These are phyloP conservation scores for Dictyostelium purpureum DNA, from an alignment of 78 protist species.

Conservation along the genomic window DNA sequence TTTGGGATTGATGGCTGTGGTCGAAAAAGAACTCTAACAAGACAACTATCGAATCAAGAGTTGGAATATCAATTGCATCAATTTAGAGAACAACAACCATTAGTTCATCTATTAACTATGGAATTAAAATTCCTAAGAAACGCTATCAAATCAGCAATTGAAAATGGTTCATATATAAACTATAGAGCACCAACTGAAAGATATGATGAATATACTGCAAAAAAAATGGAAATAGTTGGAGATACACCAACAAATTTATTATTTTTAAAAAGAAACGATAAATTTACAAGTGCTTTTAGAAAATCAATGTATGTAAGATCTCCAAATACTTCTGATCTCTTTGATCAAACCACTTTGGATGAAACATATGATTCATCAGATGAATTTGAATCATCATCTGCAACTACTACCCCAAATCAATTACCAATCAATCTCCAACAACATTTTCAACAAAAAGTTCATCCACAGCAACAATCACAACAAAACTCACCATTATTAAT, in stretches of 20 bases:
- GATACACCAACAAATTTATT: conserved; percentile 42
- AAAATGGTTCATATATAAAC: conserved; percentile 75
- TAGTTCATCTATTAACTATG: conserved; percentile 9
- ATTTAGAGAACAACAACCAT: conserved; percentile 76
- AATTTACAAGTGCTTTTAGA: conserved; percentile 63
- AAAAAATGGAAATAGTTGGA: conserved; percentile 41
- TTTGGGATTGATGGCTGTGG: conserved; percentile 7
- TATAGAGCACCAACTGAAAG: conserved; percentile 68
- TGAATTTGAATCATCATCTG: conserved; percentile 1
- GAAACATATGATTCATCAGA: not conserved
- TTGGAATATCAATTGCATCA: conserved; percentile 28
- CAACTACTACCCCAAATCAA: not conserved
- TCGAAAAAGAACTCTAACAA: conserved; percentile 6
- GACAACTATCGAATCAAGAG: conserved; percentile 44
- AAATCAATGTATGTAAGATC: conserved; percentile 62
- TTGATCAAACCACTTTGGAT: conserved; percentile 34
- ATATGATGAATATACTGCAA: conserved; percentile 27
- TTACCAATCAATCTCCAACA: not conserved
- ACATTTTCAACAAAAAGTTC: not conserved
- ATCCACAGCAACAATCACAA: conserved; percentile 3
- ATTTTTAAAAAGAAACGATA: conserved; percentile 36
- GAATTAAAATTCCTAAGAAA: conserved; percentile 75
- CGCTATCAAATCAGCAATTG: conserved; percentile 75
- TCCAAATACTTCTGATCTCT: conserved; percentile 45
- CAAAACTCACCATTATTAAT: not conserved